Base-by-base conservation (phyloP, 352 stramenopile species). In the Globisporangium echinulatum region DNA sequence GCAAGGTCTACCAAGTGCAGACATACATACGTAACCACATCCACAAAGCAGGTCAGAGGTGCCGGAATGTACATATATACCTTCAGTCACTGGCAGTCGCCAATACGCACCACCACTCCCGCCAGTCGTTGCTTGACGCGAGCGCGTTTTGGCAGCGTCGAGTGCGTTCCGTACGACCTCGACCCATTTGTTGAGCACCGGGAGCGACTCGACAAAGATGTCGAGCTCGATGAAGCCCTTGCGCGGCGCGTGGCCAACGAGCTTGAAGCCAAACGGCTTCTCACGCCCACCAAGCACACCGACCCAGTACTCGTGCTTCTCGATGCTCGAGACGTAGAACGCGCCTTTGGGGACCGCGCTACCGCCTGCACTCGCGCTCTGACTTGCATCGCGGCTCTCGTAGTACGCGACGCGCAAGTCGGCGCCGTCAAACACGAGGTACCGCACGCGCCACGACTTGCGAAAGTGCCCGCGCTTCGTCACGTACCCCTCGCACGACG, bases 191-290 rank as follows among this genome's bases (percentile, higher is more conserved):
- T 78, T 83, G 9, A 87, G 68, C 52, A 92, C 78, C 1, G 49
- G 50, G 7, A 85, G 59, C 44, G 74, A 66, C 46, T 93, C 82
- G 39, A 92, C 82, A 53, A 86, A 92, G 61, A 91, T 74, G 54
- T 90, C 82, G 52, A 91, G 78, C 71, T 94, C 84, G 14, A 88
- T 71, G 66, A 88, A 92, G 42, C 84, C 82, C 46, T 90, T 85
- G 43, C 67, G 70, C 0, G 85, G 82, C 25, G 80, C 83, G 63
- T 94, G 85, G 39, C 85, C 85, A 37, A 94, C 68, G 71, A 94
- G 84, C 71, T 90, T 91, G 67, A 94, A 94, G 39, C 80, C 85
- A 52, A 89, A 94, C 0, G 82, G 82, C 60, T 88, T 90, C 15
- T 88, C 82, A 37, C 78, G 71, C 37, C 70, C 74, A 38, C 81